Base-by-base conservation (phyloP, 345 rosid genomes). In the Mallotus nudiflorus region DNA sequence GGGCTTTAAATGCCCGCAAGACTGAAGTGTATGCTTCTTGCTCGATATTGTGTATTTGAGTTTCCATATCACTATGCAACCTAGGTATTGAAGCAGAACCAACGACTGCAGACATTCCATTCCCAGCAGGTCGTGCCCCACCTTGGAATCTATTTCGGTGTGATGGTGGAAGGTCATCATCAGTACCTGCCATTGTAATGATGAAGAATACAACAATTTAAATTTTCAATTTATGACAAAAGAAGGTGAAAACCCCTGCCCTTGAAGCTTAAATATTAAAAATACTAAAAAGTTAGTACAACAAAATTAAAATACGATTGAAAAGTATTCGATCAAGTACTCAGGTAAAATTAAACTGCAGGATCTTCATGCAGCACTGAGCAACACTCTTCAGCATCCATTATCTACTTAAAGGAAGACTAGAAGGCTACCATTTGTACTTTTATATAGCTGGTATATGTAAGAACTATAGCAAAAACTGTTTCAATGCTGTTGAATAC, bases 1-100 rank as follows among this genome's bases (percentile, higher is more conserved):
- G 98, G 73, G 99, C 99, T 83, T 89, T 92, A 72, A 96, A 96
- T 39, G 99, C 99, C 67, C 98, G 90, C 68, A 96, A 83, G 51
- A 96, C 88, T 1, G 95, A 85, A 77, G 84, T 75, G 72, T 96
- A 96, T 9, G 99, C 96, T 72, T 96, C 98, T 81, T 88, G 97
- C 83, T 96, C 98, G 62, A 96, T 85, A 73, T 75, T 81, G 85
- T 91, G 93, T 75, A 96, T 92, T 73, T 89, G 94, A 75, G 86
- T 89, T 86, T 91, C 97, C 98, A 92, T 88, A 74, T 92, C 97
- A 24, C 73, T 81, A 20, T 89, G 91, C 75, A 86, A 66, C 81
- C 98, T 85, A 67, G 96, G 85, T 61, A 85, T 77, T 14, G 87
- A 78, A 56, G 83, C 83, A 76, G 89, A 66, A 44, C 86, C 91